These are phyloP conservation scores for Aureococcus anophagefferens DNA, from an alignment of 108 stramenopile species.

Conservation along the genomic window DNA sequence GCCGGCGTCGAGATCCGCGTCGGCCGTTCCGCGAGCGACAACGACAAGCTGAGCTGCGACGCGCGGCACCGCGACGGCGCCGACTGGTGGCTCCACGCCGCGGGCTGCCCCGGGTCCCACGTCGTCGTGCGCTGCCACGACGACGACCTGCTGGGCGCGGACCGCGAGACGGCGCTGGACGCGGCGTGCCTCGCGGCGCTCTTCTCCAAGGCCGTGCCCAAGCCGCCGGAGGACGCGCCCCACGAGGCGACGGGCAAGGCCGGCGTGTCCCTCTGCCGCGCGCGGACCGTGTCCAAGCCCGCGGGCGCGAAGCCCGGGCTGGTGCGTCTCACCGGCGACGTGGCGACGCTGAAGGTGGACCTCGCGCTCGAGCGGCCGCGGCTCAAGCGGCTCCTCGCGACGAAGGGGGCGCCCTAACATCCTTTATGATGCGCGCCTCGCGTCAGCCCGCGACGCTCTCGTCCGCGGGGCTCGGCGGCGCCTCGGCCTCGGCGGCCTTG, in stretches of 20 bases:
- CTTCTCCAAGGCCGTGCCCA: conserved; percentile 1
- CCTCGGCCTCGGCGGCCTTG: no score
- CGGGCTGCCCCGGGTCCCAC: conserved; percentile 78
- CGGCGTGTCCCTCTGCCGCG: conserved; percentile 51
- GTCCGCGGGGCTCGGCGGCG: no score
- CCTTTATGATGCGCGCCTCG: no score
- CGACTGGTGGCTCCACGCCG: conserved; percentile 82
- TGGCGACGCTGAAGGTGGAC: conserved; percentile 61
- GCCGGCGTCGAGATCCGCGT: conserved; percentile 35
- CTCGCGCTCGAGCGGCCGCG: conserved; percentile 15
- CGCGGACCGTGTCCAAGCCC: conserved; percentile 73
- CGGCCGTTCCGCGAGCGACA: conserved; percentile 72
- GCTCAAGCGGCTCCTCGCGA: not conserved
- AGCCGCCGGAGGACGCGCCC: not conserved
- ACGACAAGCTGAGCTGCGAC: conserved; percentile 61
- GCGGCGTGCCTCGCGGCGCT: conserved; percentile 8
- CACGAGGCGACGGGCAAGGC: not conserved
- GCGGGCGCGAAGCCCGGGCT: conserved; percentile 72
- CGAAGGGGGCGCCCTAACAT: no score
- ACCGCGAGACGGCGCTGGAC: conserved; percentile 3
- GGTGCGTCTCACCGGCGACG: conserved; percentile 61
- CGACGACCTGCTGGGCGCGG: conserved; percentile 37
- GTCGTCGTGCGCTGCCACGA: conserved; percentile 62
- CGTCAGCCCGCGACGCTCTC: no score
- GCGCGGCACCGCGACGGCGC: conserved; percentile 62